These are phyloP conservation scores for Pyrus communis DNA, from an alignment of 306 rosid genomes.

Conservation along the genomic window DNA sequence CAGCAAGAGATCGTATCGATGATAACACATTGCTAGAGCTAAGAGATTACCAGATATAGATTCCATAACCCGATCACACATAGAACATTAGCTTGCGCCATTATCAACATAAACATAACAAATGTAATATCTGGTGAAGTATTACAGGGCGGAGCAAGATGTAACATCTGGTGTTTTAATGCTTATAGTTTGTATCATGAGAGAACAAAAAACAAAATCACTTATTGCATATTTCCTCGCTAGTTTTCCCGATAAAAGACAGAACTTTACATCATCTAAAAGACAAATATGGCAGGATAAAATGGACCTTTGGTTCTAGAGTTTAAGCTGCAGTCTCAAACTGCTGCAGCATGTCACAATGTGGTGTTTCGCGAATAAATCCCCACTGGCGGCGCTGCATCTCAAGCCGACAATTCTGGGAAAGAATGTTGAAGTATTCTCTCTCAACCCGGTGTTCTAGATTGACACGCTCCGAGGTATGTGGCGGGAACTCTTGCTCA, in stretches of 20 bases:
- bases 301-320: constrained; percentile 31
- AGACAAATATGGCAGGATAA: constrained; percentile 23
- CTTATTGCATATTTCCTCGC: constrained; percentile 32
- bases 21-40: not conserved
- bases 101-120: not conserved
- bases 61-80: not conserved
- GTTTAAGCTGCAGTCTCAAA: constrained; percentile 39
- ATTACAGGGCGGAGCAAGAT: not conserved
- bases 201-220: constrained; percentile 4
- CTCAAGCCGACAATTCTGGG: constrained; percentile 76
- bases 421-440: constrained; percentile 62
- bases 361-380: constrained; percentile 76
- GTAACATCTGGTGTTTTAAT: not conserved
- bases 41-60: not conserved
- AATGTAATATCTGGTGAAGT: not conserved
- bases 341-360: constrained; percentile 69
- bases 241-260: constrained; percentile 10
- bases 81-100: not conserved
- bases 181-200: not conserved
- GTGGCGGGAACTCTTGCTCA: constrained; percentile 53
- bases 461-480: constrained; percentile 29
- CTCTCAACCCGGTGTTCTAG: constrained; percentile 63
- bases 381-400: constrained; percentile 92
- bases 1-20: not conserved
- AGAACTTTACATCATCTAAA: constrained; percentile 34